These are phyloP conservation scores for Zygotorulaspora florentina DNA, from an alignment of 805 yeast species.

Conservation along the genomic window DNA sequence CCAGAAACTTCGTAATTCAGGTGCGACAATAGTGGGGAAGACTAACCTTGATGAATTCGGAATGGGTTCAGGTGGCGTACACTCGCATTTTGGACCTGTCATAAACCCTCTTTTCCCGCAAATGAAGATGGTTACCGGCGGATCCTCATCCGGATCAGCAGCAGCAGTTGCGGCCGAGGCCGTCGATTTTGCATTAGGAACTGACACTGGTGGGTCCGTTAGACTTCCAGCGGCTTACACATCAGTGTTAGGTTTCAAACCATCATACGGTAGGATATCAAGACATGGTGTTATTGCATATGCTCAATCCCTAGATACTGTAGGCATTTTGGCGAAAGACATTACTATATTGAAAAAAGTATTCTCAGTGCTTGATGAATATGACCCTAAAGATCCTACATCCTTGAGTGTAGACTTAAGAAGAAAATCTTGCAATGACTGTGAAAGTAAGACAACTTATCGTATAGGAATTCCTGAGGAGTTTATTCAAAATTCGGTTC, in stretches of 20 bases:
- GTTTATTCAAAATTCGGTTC: constrained; percentile 52
- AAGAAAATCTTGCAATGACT: constrained; percentile 16
- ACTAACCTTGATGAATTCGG: constrained; percentile 96
- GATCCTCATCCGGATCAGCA: constrained; percentile 95
- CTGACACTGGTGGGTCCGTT: constrained; percentile 97
- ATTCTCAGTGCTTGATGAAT: constrained; percentile 50
- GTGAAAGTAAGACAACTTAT: constrained; percentile 25
- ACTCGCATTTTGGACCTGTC: constrained; percentile 55
- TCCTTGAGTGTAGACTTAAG: constrained; percentile 42
- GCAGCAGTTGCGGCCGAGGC: constrained; percentile 76
- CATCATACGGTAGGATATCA: constrained; percentile 87
- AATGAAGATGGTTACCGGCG: constrained; percentile 59
- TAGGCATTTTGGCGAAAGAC: constrained; percentile 68
- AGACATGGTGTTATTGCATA: constrained; percentile 90
- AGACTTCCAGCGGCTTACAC: constrained; percentile 88
- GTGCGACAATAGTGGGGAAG: constrained; percentile 65
- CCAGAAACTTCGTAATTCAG: constrained; percentile 46
- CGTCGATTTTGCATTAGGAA: constrained; percentile 72
- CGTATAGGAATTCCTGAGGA: constrained; percentile 75
- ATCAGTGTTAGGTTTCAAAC: constrained; percentile 83
- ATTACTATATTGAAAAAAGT: constrained; percentile 44
- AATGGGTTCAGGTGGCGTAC: constrained; percentile 78
- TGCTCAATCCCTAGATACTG: constrained; percentile 93
- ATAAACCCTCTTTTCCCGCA: constrained; percentile 47
- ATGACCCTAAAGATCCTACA: constrained; percentile 81